Evolutionary conservation across 768 basidiomycete species (phyloP).

Genomic region (Phaffia australis): DNA sequence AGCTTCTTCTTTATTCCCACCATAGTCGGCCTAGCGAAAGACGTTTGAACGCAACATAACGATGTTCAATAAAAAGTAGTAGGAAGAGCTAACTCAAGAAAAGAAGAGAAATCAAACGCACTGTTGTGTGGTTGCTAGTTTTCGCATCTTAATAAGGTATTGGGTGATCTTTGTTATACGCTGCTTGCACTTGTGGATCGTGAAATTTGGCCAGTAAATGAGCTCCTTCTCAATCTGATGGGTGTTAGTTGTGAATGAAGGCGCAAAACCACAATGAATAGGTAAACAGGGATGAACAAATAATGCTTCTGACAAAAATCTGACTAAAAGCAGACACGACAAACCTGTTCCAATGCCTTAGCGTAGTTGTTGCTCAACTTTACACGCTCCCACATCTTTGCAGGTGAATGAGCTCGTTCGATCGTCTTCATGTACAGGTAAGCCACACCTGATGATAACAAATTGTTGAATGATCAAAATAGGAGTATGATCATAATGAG

Average conservation of each 20-base stretch:
- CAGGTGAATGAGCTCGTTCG: slow-evolving; percentile 90
- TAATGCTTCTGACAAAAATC: not conserved
- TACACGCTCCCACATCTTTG: slow-evolving; percentile 95
- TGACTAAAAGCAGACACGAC: slow-evolving; percentile 27
- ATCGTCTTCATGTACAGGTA: slow-evolving; percentile 97
- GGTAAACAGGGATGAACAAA: not conserved
- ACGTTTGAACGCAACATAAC: no score
- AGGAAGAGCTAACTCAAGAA: not conserved
- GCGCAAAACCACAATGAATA: not conserved
- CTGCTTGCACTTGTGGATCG: slow-evolving; percentile 98
- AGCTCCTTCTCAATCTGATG: slow-evolving; percentile 83
- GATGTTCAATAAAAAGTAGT: not conserved
- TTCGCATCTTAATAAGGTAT: slow-evolving; percentile 96
- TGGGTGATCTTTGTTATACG: slow-evolving; percentile 97
- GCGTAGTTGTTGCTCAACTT: slow-evolving; percentile 87
- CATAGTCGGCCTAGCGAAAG: slow-evolving; percentile 61
- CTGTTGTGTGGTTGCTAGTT: slow-evolving; percentile 75
- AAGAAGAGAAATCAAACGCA: slow-evolving; percentile 41
- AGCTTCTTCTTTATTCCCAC: slow-evolving; percentile 95
- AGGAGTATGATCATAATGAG: not conserved
- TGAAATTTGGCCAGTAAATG: slow-evolving; percentile 97
- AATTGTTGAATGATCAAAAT: not conserved
- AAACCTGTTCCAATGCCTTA: slow-evolving; percentile 86
- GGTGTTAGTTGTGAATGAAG: not conserved
- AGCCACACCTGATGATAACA: slow-evolving; percentile 50